Base-by-base conservation (phyloP, 2,329 filamentous ascomycete genomes). In the Talaromyces sp. region DNA sequence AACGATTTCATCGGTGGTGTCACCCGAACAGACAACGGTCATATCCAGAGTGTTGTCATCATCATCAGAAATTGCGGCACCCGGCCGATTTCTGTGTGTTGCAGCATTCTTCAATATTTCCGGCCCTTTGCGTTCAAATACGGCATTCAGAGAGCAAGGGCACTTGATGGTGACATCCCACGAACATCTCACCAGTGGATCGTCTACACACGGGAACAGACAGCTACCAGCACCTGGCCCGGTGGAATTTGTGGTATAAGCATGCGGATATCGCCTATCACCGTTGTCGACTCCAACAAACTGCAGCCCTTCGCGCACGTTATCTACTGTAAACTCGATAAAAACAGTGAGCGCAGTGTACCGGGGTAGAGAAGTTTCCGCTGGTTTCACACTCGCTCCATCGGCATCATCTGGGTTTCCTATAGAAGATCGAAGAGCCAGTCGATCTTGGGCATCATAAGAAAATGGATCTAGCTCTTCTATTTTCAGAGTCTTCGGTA, bases 181-280 rank as follows among this genome's bases (percentile, higher is more conserved):
- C 10, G 87, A 86, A 67, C 88, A 93, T 57, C 91, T 84, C 58
- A 89, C 87, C 35, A 86, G 85, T 22, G 88, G 84, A 69, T 96
- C 89, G 70, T 99, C 94, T 54, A 97, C 81, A 70, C 94, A 97
- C 0, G 94, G 94, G 67, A 99, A 99, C 25, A 97, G 84, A 65
- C 88, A 92, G 48, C 87, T 93, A 1, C 91, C 87, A 17, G 85
- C 87, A 31, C 92, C 91, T 0, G 91, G 85, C 61, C 89, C 87
- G 41, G 88, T 78, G 2, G 87, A 89, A 67, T 93, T 91, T 40
- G 87, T 87, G 0, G 93, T 96, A 72, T 96, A 99, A 51, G 89
- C 86, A 75, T 99, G 93, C 0, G 94, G 91, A 71, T 92, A 99
- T 61, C 92, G 84, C 57, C 80, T 80, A 70, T 97, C 93, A 53